Evolutionary conservation across 352 stramenopile species (phyloP).

Genomic region (Ochromonadaceae sp.): DNA sequence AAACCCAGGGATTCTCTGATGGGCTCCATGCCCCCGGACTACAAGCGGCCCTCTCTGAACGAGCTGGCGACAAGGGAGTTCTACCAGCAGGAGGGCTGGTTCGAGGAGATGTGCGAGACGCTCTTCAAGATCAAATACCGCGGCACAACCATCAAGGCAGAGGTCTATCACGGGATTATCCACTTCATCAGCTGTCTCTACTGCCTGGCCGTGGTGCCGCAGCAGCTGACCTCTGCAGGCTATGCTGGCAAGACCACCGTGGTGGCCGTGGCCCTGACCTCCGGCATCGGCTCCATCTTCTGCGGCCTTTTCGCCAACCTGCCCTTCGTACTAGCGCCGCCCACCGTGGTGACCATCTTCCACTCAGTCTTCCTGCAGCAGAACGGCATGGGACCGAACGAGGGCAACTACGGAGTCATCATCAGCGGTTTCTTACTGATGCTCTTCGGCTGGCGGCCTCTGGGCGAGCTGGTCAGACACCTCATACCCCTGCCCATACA

Average conservation of each 20-base stretch:
- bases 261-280: neutral
- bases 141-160: neutral
- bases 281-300: slow-evolving; percentile 17
- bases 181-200: slow-evolving; percentile 18
- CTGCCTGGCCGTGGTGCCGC: slow-evolving; percentile 5
- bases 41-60: too few relatives aligned
- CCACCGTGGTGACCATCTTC: slow-evolving; percentile 12
- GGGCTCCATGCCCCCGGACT: too few relatives aligned
- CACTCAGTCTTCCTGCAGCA: neutral
- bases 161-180: slow-evolving; percentile 11
- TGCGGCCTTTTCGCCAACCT: slow-evolving; percentile 40
- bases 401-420: slow-evolving; percentile 1
- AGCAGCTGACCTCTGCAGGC: slow-evolving; percentile 4
- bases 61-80: neutral
- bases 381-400: neutral
- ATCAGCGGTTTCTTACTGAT: slow-evolving; percentile 3
- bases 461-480: neutral
- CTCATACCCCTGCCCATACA: slow-evolving; percentile 12
- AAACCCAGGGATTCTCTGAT: too few relatives aligned
- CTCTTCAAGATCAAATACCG: slow-evolving; percentile 4
- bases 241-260: neutral
- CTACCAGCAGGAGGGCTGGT: neutral
- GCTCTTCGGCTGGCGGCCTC: slow-evolving; percentile 11
- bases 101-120: slow-evolving; percentile 10
- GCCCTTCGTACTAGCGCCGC: slow-evolving; percentile 38